Percentiles rank a stretch among this genome's conserved stretches.
phyloP scores from a whole-genome alignment of 345 rosid genomes.

The Lepidium sativum region DNA sequence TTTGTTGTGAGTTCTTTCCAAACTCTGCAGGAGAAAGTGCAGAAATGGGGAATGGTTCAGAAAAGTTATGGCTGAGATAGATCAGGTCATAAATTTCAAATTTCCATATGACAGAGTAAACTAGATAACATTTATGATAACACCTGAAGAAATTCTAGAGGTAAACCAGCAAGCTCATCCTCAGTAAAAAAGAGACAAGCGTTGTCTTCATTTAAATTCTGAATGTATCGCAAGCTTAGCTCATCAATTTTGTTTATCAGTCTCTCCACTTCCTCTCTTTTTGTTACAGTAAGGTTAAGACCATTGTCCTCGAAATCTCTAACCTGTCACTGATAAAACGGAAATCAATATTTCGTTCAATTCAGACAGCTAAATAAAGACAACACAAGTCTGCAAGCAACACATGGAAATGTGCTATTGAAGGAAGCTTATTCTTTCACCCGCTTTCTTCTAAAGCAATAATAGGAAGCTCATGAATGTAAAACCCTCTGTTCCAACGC shows the following conservation, averaged over 20 bases:
- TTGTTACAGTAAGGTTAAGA: constrained; percentile 66
- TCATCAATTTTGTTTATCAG: constrained; percentile 65
- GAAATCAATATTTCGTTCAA: constrained; percentile 33
- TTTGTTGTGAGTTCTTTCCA: constrained; percentile 54
- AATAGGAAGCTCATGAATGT: background rate
- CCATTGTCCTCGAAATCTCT: constrained; percentile 88
- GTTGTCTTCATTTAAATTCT: constrained; percentile 62
- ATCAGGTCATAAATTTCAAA: background rate
- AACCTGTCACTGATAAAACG: constrained; percentile 84
- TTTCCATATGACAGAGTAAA: background rate
- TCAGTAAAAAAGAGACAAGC: constrained; percentile 56
- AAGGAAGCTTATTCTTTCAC: background rate
- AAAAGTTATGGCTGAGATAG: background rate
- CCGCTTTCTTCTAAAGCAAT: background rate
- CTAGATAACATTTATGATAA: background rate
- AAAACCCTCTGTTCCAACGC: background rate
- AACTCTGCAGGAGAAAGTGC: constrained; percentile 42
- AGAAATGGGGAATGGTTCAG: background rate
- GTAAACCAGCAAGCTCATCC: constrained; percentile 70
- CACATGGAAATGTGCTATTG: background rate
- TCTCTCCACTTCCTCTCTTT: constrained; percentile 73
- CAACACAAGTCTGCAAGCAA: background rate
- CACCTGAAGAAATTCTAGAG: constrained; percentile 72
- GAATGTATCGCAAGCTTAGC: constrained; percentile 59
- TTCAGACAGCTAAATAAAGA: background rate